These are phyloP conservation scores for Hypoxylon sp. DNA, from an alignment of 2,329 filamentous ascomycete species.

Conservation along the genomic window DNA sequence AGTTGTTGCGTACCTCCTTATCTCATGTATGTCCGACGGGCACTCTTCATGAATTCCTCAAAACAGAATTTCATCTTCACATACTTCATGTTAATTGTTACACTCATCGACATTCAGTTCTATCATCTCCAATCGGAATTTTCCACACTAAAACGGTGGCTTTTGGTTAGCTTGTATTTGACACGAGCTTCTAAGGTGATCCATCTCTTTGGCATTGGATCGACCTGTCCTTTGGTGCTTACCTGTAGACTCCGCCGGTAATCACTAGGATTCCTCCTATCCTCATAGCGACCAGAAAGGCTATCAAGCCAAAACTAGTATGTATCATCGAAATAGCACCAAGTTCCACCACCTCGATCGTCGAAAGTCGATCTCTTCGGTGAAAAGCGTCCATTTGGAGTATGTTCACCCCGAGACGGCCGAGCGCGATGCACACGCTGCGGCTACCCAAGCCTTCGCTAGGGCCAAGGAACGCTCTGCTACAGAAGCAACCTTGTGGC, in stretches of 20 bases:
- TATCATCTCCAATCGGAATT: slow-evolving; percentile 48
- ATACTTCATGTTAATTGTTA: slow-evolving; percentile 44
- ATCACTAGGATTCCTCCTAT: background rate
- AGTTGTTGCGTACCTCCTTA: slow-evolving; percentile 10
- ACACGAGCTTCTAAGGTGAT: slow-evolving; percentile 19
- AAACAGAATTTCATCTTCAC: slow-evolving; percentile 28
- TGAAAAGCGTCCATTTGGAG: slow-evolving; percentile 63
- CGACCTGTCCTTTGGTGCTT: slow-evolving; percentile 30
- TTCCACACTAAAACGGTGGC: slow-evolving; percentile 46
- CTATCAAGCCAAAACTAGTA: slow-evolving; percentile 47
- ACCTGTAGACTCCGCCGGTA: slow-evolving; percentile 2
- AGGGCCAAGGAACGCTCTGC: slow-evolving; percentile 63
- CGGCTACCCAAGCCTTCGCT: slow-evolving; percentile 73
- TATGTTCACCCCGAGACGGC: slow-evolving; percentile 66
- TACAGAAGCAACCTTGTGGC: slow-evolving; percentile 56
- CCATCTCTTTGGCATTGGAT: slow-evolving; percentile 19
- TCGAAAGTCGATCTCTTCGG: slow-evolving; percentile 69
- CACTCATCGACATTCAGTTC: slow-evolving; percentile 49
- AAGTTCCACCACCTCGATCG: slow-evolving; percentile 63
- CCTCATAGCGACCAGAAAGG: slow-evolving; percentile 15
- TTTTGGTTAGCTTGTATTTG: slow-evolving; percentile 53
- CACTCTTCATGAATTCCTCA: background rate
- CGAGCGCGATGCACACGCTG: slow-evolving; percentile 73
- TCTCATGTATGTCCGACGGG: background rate
- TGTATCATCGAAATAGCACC: slow-evolving; percentile 67